Evolutionary conservation across 2,329 filamentous ascomycete genomes (phyloP).

Genomic region (Fusarium subtropicale): DNA sequence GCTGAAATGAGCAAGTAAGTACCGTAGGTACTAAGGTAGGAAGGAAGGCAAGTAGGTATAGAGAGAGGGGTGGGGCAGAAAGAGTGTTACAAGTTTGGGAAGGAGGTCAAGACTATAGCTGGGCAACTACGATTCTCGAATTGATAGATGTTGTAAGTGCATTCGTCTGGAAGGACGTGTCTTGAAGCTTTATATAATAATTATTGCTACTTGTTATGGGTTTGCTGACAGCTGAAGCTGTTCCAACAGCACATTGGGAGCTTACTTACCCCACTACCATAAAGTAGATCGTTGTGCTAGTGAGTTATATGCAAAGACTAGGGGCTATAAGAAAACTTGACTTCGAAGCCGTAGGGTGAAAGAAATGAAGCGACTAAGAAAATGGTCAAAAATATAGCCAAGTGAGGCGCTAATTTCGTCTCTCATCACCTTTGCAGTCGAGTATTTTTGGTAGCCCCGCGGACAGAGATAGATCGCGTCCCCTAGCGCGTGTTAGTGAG

Average conservation of each 20-base stretch:
- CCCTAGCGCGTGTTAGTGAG: slow-evolving; percentile 22
- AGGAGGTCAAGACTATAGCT: background rate
- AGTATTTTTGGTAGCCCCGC: background rate
- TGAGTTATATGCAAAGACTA: background rate
- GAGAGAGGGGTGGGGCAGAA: background rate
- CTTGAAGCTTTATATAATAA: slow-evolving; percentile 38
- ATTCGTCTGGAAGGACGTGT: background rate
- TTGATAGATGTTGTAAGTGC: background rate
- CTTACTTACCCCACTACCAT: slow-evolving; percentile 18
- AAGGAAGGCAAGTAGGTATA: background rate
- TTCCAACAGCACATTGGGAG: slow-evolving; percentile 7
- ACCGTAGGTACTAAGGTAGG: background rate
- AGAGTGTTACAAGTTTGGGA: background rate
- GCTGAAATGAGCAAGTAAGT: background rate
- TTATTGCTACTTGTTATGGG: background rate
- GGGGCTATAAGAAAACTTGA: background rate
- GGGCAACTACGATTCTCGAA: background rate
- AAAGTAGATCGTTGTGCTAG: slow-evolving; percentile 18
- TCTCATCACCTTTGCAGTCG: background rate
- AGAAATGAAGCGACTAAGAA: background rate
- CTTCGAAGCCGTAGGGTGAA: background rate
- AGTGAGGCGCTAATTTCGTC: background rate
- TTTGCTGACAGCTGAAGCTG: slow-evolving; percentile 30
- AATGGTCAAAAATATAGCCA: accelerated
- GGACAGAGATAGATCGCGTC: slow-evolving; percentile 27